Evolutionary conservation across 2,329 filamentous ascomycete species (phyloP).

Genomic region (Pestalotiopsis sp.): DNA sequence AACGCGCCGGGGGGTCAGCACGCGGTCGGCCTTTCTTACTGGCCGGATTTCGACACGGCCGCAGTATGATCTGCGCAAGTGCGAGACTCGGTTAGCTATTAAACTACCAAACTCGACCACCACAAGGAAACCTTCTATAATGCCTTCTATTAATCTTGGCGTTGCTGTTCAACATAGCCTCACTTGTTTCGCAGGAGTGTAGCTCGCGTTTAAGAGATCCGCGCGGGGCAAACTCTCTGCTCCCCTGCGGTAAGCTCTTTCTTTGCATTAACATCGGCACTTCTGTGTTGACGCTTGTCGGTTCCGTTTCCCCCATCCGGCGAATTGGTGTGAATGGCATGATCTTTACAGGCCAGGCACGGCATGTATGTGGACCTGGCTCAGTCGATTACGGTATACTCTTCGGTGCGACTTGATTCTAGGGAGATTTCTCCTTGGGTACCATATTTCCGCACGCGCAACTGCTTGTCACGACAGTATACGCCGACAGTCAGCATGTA

Average conservation of each 20-base stretch:
- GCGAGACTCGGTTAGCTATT: background rate
- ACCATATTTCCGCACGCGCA: too few relatives aligned
- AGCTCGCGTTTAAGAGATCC: background rate
- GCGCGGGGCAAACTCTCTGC: background rate
- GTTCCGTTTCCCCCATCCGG: background rate
- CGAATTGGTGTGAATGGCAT: background rate
- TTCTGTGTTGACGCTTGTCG: background rate
- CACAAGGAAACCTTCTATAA: background rate
- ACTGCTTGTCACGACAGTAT: background rate
- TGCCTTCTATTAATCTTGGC: background rate
- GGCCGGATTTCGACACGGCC: constrained; percentile 1
- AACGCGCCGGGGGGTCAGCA: background rate
- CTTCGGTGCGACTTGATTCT: background rate
- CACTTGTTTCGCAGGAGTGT: background rate
- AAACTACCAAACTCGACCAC: background rate
- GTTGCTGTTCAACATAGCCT: background rate
- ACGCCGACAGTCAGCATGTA: background rate
- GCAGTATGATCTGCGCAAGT: constrained; percentile 10
- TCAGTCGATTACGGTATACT: background rate
- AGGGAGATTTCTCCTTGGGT: too few relatives aligned
- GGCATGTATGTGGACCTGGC: background rate
- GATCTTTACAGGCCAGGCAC: background rate
- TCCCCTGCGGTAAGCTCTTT: background rate
- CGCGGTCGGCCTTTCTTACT: background rate
- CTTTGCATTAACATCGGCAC: background rate